Evolutionary conservation across 345 rosid genomes (phyloP), one percentile per base, ranked within the genome.

Genomic region (Arabidopsis arenosa): DNA sequence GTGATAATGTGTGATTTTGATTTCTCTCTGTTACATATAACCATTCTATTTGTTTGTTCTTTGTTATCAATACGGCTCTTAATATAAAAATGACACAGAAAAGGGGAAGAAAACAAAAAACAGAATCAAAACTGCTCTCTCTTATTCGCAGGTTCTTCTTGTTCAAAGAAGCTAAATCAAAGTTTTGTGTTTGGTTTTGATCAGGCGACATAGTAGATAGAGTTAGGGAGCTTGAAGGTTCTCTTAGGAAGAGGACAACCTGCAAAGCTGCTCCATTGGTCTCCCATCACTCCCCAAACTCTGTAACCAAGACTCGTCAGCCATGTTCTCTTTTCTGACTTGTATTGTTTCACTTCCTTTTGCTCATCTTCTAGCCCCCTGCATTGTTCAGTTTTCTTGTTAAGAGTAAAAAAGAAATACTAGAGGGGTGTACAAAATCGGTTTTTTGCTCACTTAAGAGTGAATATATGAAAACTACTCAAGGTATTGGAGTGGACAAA

Each of bases 211-310:
- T 86, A 88, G 79, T 92, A 90, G 51, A 88, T 82, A 52, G 97
- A 88, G 82, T 93, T 93, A 28, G 96, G 98, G 36, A 93, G 87
- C 86, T 93, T 93, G 90, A 93, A 93, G 59, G 92, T 85, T 77
- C 93, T 86, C 75, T 80, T 80, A 18, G 96, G 88, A 63, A 21
- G 35, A 1, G 96, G 93, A 43, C 83, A 88, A 11, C 98, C 97
- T 33, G 75, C 74, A 7, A 93, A 68, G 36, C 96, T 91, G 83
- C 90, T 90, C 92, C 89, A 89, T 47, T 93, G 98, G 61, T 89
- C 93, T 68, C 92, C 96, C 72, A 87, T 73, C 57, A 85, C 87
- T 53, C 90, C 97, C 96, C 91, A 89, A 1, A 93, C 85, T 70
- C 93, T 83, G 80, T 86, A 93, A 18, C 96, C 96, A 72, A 84